Evolutionary conservation across 352 stramenopile species (phyloP).

Genomic region (Lagenidium giganteum): DNA sequence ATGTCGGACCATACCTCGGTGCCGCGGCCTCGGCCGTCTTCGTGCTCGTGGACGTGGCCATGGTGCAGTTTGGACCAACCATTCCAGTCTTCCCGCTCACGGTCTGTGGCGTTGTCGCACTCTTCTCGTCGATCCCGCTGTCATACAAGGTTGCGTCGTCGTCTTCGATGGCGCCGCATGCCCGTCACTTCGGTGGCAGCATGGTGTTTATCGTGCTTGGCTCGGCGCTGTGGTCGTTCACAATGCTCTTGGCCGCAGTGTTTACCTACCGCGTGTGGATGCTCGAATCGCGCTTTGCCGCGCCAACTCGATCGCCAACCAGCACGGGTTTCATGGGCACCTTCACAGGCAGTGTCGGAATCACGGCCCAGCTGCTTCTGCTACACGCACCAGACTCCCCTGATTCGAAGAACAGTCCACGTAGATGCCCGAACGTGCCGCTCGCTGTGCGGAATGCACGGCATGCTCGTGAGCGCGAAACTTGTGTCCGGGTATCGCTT

Average conservation of each 20-base stretch:
- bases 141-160: constrained; percentile 38
- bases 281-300: constrained; percentile 12
- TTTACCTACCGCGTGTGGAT: constrained; percentile 42
- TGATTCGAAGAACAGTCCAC: background rate
- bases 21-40: constrained; percentile 38
- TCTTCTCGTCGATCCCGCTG: constrained; percentile 48
- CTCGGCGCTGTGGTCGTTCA: constrained; percentile 53
- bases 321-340: constrained; percentile 37
- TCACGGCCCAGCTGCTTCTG: constrained; percentile 39
- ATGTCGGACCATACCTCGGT: constrained; percentile 32
- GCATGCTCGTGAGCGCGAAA: background rate
- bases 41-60: constrained; percentile 40
- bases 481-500: constrained; percentile 7
- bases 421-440: too few relatives aligned
- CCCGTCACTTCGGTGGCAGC: constrained; percentile 32
- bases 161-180: constrained; percentile 17
- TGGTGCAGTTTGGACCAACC: constrained; percentile 33
- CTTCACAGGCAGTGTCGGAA: constrained; percentile 39
- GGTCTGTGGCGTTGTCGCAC: constrained; percentile 31
- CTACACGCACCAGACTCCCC: constrained; percentile 27
- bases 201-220: constrained; percentile 46
- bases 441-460: background rate
- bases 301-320: background rate
- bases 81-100: constrained; percentile 45
- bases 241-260: constrained; percentile 35